Evolutionary conservation across 2,329 filamentous ascomycete species (phyloP), one percentile per base, ranked within the genome.

Genomic region (Cercospora sojina): DNA sequence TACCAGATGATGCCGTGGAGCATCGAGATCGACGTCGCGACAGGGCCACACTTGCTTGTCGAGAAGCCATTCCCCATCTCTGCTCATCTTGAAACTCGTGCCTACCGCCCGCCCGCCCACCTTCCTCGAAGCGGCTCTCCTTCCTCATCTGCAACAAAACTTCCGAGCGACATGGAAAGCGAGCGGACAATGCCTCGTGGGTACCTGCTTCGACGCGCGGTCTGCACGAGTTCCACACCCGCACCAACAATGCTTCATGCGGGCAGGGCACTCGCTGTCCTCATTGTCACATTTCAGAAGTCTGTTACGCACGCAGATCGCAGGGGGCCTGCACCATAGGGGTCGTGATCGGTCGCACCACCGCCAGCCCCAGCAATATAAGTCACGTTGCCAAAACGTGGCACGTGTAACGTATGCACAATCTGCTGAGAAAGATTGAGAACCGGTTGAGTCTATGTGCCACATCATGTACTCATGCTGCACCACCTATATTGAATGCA

Each of bases 331-430:
- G 12, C 23, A 51, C 20, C 47, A 51, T 23, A 23, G 3, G 20
- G 47, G 23, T 23, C 47, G 47, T 51, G 47, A 51, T 51, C 18
- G 18, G 47, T 51, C 47, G 47, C 12, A 51, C 47, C 18, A 51
- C 47, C 47, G 47, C 20, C 47, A 23, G 47, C 47, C 23, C 25
- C 47, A n/a, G 47, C 47, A 31, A 60, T 61, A n/a, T 61, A 61
- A 27, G 38, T 61, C 59, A 61, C 59, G 59, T 61, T 61, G 41
- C 29, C 38, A 61, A 61, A 61, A 61, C 59, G 59, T 61, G 59
- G 59, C 59, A 32, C 43, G 59, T 61, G 59, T 61, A 61, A 61
- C 59, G 59, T 47, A 20, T 60, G 59, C 59, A 49, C 25, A 61
- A 23, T 59, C 47, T 51, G 23, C 47, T 57, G 31, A 31, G 35